Evolutionary conservation across 441 rosid species (phyloP), one percentile per base, ranked within the genome.

Genomic region (Cnidoscolus chayamansa): DNA sequence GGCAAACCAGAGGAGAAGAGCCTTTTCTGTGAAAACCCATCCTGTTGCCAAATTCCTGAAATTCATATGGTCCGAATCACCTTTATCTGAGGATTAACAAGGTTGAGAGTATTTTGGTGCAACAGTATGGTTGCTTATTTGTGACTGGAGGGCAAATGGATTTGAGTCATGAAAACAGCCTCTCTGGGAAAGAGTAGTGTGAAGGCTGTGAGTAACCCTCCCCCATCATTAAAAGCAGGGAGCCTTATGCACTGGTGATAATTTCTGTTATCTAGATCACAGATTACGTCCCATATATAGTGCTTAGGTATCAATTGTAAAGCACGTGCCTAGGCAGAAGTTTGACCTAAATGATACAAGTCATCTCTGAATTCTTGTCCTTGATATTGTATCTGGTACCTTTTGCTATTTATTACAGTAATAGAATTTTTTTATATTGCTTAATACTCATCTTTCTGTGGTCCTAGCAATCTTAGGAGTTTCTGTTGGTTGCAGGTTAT

Each of bases 401-500:
- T 0, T 65, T 47, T 59, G 53, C 40, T 56, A 15, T 40, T 15
- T 40, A 57, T n/a, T 30, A 13, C 1, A 7, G 37, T 57, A 62
- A 19, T 6, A 11, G 53, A 16, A 30, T 8, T 64, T 35, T 35
- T 73, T 57, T 17, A 45, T 20, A 4, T 32, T 19, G 60, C 57
- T 0, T 65, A 60, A 7, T 15, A 13, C 13, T 4, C 25, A 30
- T 69, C 50, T 30, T 74, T 40, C 11, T 15, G 2, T 0, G 16
- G 53, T 72, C 51, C 73, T 77, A 72, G 80, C 64, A 7, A 35
- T 63, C 72, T 60, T 3, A 40, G 31, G 55, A 45, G 19, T 51
- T 65, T 70, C n/a, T 72, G 55, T 20, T 67, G 59, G 10, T 71
- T 79, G 77, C 86, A 94, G 98, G 86, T 80, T 92, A 25, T 94